Evolutionary conservation across 2,329 filamentous ascomycete species (phyloP).

Genomic region (Echinosphaeria canescens): DNA sequence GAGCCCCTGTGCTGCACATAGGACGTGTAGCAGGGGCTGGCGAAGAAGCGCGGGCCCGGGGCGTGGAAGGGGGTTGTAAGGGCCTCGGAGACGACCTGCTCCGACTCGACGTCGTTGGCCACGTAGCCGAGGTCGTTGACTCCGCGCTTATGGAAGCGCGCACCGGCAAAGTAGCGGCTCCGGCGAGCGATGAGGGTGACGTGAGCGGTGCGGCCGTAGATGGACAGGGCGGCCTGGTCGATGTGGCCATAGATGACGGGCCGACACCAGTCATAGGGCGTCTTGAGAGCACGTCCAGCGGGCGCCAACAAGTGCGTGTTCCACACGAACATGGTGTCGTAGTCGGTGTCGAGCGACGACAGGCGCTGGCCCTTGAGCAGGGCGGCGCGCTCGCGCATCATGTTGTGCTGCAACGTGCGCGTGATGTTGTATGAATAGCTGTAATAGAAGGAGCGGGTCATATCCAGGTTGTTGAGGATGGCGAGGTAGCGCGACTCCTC

Average conservation of each 20-base stretch:
- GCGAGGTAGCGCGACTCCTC: conserved; percentile 79
- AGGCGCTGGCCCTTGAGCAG: conserved; percentile 37
- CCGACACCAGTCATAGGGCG: conserved; percentile 87
- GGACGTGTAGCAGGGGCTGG: conserved; percentile 82
- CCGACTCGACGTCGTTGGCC: conserved; percentile 95
- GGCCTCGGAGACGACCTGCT: conserved; percentile 93
- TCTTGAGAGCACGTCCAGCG: conserved; percentile 44
- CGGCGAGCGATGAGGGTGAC: conserved; percentile 86
- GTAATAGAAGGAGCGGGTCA: conserved; percentile 89
- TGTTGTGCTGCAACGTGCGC: conserved; percentile 77
- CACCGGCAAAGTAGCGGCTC: conserved; percentile 85
- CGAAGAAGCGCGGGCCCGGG: conserved; percentile 65
- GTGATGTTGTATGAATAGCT: conserved; percentile 98
- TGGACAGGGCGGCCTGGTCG: conserved; percentile 65
- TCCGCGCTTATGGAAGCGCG: conserved; percentile 82
- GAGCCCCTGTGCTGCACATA: conserved; percentile 95
- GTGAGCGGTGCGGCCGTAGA: conserved; percentile 77
- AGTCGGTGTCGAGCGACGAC: conserved; percentile 37
- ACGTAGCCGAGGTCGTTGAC: conserved; percentile 91
- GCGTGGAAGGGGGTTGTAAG: conserved; percentile 90
- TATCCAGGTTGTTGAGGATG: conserved; percentile 78
- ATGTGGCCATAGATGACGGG: conserved; percentile 94
- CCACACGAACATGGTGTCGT: conserved; percentile 97
- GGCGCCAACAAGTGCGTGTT: conserved; percentile 77
- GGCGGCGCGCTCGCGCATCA: conserved; percentile 55